These are phyloP conservation scores for Escallonia herrerae DNA, from an alignment of 129 eudicot species.

Conservation along the genomic window DNA sequence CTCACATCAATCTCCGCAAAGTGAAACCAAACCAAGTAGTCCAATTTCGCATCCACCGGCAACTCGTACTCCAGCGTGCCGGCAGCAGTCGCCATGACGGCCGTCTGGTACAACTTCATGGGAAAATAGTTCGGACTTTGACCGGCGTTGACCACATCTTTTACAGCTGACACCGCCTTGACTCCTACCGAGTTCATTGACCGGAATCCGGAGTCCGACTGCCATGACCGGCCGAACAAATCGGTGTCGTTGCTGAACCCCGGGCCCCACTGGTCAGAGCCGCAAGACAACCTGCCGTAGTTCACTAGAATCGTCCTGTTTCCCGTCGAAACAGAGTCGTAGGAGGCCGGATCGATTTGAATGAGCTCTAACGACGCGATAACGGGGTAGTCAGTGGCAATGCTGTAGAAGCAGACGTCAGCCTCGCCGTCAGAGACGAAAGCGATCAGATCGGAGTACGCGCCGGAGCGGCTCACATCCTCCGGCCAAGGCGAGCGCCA, in stretches of 20 bases:
- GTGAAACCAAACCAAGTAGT: conserved; percentile 85
- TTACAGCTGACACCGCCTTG: conserved; percentile 44
- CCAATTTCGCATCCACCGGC: conserved; percentile 86
- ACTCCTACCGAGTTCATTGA: conserved; percentile 14
- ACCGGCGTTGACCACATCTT: conserved; percentile 28
- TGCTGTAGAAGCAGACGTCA: conserved; percentile 79
- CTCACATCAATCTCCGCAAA: conserved; percentile 87
- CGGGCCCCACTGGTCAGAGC: conserved; percentile 83
- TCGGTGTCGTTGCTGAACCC: conserved; percentile 88
- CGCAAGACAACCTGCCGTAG: conserved; percentile 74
- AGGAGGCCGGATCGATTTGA: conserved; percentile 61
- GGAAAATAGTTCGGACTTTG: conserved; percentile 72
- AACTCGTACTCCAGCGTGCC: conserved; percentile 63
- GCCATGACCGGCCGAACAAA: conserved; percentile 75
- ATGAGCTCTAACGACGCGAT: conserved; percentile 62
- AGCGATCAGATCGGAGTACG: conserved; percentile 70
- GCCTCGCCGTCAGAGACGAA: conserved; percentile 44
- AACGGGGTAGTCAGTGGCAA: conserved; percentile 90
- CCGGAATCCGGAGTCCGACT: conserved; percentile 50
- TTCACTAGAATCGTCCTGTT: conserved; percentile 53
- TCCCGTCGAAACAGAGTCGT: conserved; percentile 34
- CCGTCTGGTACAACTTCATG: conserved; percentile 59
- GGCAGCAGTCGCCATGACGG: conserved; percentile 31
- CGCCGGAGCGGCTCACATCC: conserved; percentile 50
- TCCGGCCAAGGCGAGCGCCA: conserved; percentile 92